Conservation (phyloP, 108 stramenopile genomes). For the Pseudonitzschia delicatissima region DNA sequence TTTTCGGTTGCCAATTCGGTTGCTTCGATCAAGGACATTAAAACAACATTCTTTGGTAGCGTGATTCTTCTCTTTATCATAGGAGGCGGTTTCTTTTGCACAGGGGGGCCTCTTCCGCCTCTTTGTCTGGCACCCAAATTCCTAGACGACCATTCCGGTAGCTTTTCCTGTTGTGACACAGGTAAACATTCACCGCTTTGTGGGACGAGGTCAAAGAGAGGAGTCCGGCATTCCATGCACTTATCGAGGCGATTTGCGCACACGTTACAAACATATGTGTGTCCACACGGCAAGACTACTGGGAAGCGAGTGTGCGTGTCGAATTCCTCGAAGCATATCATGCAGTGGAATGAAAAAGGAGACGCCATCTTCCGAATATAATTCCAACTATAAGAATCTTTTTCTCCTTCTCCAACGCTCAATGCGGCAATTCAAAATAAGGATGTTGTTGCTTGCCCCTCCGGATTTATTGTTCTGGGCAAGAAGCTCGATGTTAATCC, state of each 20-base stretch:
- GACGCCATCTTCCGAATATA: too few relatives aligned
- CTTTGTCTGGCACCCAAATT: conserved; percentile 10
- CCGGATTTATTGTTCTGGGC: background rate
- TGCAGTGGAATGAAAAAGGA: conserved; percentile 81
- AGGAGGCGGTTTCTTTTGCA: conserved; percentile 29
- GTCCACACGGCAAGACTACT: conserved; percentile 86
- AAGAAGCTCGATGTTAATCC: background rate
- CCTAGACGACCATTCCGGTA: conserved; percentile 2
- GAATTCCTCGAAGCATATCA: conserved; percentile 86
- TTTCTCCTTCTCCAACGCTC: background rate
- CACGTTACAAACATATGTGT: conserved; percentile 76
- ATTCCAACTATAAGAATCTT: too few relatives aligned
- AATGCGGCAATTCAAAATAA: background rate
- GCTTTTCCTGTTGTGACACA: conserved; percentile 4
- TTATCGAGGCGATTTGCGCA: conserved; percentile 80
- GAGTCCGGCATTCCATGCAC: conserved; percentile 84
- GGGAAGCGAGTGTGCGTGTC: conserved; percentile 59
- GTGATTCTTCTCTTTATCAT: conserved; percentile 56
- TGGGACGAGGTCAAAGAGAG: conserved; percentile 41
- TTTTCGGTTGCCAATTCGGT: conserved; percentile 36
- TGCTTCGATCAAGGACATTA: conserved; percentile 70
- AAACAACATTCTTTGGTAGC: conserved; percentile 78
- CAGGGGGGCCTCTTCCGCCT: conserved; percentile 5
- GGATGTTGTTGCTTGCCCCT: background rate
- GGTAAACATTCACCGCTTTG: background rate